Base-by-base conservation (phyloP, 2,329 filamentous ascomycete genomes). In the Colletotrichum siamense region DNA sequence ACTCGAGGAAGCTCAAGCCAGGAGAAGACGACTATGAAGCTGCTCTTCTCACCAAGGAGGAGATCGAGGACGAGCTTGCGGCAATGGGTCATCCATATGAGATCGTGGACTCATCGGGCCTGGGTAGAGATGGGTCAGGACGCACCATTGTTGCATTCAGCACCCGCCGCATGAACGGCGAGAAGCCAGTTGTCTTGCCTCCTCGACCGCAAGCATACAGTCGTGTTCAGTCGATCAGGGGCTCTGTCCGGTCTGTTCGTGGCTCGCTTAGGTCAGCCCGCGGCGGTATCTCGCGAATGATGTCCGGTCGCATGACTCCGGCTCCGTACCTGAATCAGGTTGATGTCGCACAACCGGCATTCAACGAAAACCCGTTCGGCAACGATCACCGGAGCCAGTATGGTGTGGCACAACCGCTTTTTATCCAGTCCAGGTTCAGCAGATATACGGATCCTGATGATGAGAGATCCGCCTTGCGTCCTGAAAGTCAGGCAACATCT, bases 1-100 rank as follows among this genome's bases (percentile, higher is more conserved):
- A 81, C 67, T 78, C 78, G 73, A 87, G 88, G 78, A 86, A 86
- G 55, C 88, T 87, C 5, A 91, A 90, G n/a, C 89, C 88, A 4
- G 59, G 85, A 88, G 12, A 81, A 63, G 73, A 75, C 2, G 76
- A 69, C 13, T 76, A 76, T 15, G 73, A 76, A 4, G 70, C 73
- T 8, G 73, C 73, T 1, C 70, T 76, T n/a, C 73, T 76, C 12
- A 73, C 73, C 32, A 69, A 64, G 15, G 70, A 76, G 9, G 73
- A 76, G 34, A 76, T 76, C 1, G 73, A 76, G 30, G 73, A 76
- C 8, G 73, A 76, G 3, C 36, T 76, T 2, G 32, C 57, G 3
- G 73, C 69, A 6, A 18, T 76, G 13, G 73, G 73, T 18, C 73
- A 73, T 3, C 73, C 73, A 6, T 76, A 76, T 34, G 73, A 76